Percentiles rank a stretch among this genome's conserved stretches.
Evolutionary conservation across 768 basidiomycete species (phyloP).

Genomic region (Pleurotus ostreatus): DNA sequence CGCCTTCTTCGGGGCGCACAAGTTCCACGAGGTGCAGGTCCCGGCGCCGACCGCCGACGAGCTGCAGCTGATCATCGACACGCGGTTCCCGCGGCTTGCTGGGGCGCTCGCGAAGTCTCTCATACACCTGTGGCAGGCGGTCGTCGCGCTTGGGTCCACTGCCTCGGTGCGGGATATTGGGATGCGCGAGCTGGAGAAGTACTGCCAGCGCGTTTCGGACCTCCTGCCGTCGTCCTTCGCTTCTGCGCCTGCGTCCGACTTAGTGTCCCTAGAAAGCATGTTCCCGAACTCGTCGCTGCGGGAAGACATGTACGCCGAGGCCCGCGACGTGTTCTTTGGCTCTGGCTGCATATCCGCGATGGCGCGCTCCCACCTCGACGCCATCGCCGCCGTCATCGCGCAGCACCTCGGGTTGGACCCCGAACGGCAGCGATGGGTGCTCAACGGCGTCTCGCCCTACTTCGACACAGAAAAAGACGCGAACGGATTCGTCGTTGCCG

Average conservation of each 20-base stretch:
- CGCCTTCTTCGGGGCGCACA: conserved; percentile 81
- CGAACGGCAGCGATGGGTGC: conserved; percentile 70
- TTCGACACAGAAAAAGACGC: conserved; percentile 65
- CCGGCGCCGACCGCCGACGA: conserved; percentile 62
- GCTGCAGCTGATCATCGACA: conserved; percentile 62
- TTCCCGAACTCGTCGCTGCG: conserved; percentile 73
- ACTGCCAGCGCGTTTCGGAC: conserved; percentile 68
- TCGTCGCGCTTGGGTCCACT: conserved; percentile 47
- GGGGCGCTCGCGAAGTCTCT: conserved; percentile 33
- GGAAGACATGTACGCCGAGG: conserved; percentile 87
- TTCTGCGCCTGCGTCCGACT: conserved; percentile 31
- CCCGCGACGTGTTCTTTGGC: conserved; percentile 90
- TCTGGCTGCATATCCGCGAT: conserved; percentile 50
- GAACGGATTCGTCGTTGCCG: conserved; percentile 53
- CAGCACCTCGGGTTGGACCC: conserved; percentile 60
- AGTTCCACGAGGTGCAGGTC: conserved; percentile 71
- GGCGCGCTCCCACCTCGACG: conserved; percentile 44
- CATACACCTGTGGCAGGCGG: conserved; percentile 65
- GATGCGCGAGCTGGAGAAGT: conserved; percentile 78
- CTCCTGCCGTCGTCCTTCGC: conserved; percentile 49
- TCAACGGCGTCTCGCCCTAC: conserved; percentile 61
- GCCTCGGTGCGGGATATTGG: conserved; percentile 62
- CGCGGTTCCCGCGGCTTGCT: conserved; percentile 61
- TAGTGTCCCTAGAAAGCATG: conserved; percentile 27
- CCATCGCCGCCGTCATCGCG: conserved; percentile 52